Percentiles rank a stretch among this genome's conserved stretches.
Conservation (phyloP, 768 basidiomycete species). For the Mrakia hoshinonis region DNA sequence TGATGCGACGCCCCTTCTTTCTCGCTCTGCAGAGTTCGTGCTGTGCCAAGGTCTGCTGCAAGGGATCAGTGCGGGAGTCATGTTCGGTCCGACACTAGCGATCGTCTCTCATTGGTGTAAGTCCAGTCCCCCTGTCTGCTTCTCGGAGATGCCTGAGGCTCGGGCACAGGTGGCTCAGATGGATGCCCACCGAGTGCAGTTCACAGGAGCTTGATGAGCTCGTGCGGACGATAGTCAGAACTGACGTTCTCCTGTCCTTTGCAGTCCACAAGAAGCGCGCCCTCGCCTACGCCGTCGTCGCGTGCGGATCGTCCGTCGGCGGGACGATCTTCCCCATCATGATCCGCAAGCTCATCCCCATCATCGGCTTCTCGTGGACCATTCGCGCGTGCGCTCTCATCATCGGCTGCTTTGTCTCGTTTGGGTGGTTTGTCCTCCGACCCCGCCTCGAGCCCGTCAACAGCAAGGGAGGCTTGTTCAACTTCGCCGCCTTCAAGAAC, state of each 20-base stretch:
- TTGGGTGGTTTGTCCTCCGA: slow-evolving; percentile 25
- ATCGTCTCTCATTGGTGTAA: slow-evolving; percentile 24
- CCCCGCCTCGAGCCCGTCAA: slow-evolving; percentile 28
- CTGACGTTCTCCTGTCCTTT: no score
- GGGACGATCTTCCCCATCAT: slow-evolving; percentile 60
- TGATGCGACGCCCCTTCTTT: neutral
- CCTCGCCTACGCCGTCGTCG: slow-evolving; percentile 61
- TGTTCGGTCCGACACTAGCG: slow-evolving; percentile 27
- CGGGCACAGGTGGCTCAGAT: no score
- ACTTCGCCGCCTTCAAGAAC: slow-evolving; percentile 24
- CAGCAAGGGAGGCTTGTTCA: slow-evolving; percentile 26
- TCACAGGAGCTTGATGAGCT: no score
- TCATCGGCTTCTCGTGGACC: slow-evolving; percentile 27
- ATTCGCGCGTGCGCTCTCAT: slow-evolving; percentile 27
- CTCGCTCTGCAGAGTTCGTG: neutral
- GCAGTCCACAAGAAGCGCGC: slow-evolving; percentile 53
- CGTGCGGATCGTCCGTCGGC: slow-evolving; percentile 61
- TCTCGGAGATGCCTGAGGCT: no score
- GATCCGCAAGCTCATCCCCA: slow-evolving; percentile 34
- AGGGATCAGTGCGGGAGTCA: neutral
- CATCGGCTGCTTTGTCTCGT: slow-evolving; percentile 14
- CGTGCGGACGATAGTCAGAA: no score
- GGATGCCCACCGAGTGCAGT: no score
- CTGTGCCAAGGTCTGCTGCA: neutral
- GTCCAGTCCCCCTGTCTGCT: neutral